Percentiles rank a stretch among this genome's conserved stretches.
phyloP scores from a whole-genome alignment of 768 basidiomycete species.

The Termitomyces sp. region DNA sequence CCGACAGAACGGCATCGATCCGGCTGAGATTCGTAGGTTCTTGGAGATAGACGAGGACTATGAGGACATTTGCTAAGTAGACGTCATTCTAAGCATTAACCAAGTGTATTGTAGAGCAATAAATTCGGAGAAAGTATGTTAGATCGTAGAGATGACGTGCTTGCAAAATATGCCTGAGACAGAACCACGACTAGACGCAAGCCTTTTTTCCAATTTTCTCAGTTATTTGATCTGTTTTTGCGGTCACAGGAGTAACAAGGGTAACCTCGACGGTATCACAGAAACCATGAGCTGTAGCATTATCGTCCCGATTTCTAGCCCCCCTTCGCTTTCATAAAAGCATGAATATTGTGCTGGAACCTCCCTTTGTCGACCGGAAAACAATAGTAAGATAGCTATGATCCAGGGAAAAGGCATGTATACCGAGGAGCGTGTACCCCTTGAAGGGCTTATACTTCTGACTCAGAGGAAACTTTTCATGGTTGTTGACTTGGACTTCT shows the following conservation, averaged over 20 bases:
- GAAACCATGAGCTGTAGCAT: slow-evolving; percentile 13
- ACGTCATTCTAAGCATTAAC: neutral
- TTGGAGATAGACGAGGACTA: slow-evolving; percentile 69
- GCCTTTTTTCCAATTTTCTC: slow-evolving; percentile 19
- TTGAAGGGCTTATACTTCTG: neutral
- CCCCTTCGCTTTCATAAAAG: neutral
- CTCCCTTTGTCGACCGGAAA: neutral
- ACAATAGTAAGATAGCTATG: neutral
- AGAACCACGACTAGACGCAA: neutral
- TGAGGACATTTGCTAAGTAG: slow-evolving; percentile 57
- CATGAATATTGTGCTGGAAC: neutral
- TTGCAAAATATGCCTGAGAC: neutral
- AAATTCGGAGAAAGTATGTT: neutral
- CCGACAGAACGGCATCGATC: slow-evolving; percentile 52
- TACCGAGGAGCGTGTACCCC: slow-evolving; percentile 5
- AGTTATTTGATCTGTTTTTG: slow-evolving; percentile 17
- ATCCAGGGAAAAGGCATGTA: no score
- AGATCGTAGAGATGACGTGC: neutral
- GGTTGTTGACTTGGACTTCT: neutral
- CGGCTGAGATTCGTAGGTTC: slow-evolving; percentile 60
- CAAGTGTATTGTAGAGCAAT: neutral
- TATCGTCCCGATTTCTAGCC: neutral
- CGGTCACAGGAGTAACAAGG: slow-evolving; percentile 16
- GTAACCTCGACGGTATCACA: slow-evolving; percentile 20
- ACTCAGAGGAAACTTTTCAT: neutral